These are phyloP conservation scores for Glycine soja DNA, from an alignment of 306 rosid species.

Conservation along the genomic window DNA sequence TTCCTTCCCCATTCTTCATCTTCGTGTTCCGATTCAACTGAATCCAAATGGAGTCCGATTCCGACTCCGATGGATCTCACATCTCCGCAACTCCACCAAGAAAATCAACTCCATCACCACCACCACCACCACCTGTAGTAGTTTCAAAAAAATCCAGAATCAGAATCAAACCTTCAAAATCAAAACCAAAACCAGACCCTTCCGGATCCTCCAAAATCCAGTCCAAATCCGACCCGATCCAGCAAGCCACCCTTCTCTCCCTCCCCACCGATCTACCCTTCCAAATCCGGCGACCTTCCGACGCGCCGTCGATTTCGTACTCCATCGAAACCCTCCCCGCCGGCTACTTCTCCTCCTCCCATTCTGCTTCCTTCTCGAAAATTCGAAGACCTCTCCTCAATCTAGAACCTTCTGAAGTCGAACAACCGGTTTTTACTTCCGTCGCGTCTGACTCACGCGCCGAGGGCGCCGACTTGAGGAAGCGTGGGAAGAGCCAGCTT, in stretches of 20 bases:
- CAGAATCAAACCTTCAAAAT: slow-evolving; percentile 50
- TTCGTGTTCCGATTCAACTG: slow-evolving; percentile 18
- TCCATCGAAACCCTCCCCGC: slow-evolving; percentile 71
- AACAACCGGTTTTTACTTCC: slow-evolving; percentile 38
- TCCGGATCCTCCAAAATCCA: slow-evolving; percentile 22
- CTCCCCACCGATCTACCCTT: slow-evolving; percentile 58
- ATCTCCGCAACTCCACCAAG: slow-evolving; percentile 92
- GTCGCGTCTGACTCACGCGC: slow-evolving; percentile 17
- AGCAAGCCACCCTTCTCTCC: slow-evolving; percentile 27
- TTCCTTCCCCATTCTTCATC: background rate
- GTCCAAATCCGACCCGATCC: slow-evolving; percentile 2
- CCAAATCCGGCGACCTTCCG: slow-evolving; percentile 68
- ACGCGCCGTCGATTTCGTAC: slow-evolving; percentile 47
- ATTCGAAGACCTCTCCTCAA: slow-evolving; percentile 55
- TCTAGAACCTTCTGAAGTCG: slow-evolving; percentile 49
- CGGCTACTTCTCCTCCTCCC: slow-evolving; percentile 64
- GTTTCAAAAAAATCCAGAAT: slow-evolving; percentile 46
- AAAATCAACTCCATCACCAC: slow-evolving; percentile 49
- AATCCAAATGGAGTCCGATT: slow-evolving; percentile 59
- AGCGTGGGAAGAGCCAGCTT: slow-evolving; percentile 47
- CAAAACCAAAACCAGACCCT: slow-evolving; percentile 44
- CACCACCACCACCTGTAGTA: slow-evolving; percentile 25
- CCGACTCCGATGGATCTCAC: slow-evolving; percentile 86
- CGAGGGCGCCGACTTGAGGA: slow-evolving; percentile 25
- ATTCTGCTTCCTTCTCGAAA: slow-evolving; percentile 68